Evolutionary conservation across 179 eudicot species (phyloP), one percentile per base, ranked within the genome.

Genomic region (Spinacia oleracea): DNA sequence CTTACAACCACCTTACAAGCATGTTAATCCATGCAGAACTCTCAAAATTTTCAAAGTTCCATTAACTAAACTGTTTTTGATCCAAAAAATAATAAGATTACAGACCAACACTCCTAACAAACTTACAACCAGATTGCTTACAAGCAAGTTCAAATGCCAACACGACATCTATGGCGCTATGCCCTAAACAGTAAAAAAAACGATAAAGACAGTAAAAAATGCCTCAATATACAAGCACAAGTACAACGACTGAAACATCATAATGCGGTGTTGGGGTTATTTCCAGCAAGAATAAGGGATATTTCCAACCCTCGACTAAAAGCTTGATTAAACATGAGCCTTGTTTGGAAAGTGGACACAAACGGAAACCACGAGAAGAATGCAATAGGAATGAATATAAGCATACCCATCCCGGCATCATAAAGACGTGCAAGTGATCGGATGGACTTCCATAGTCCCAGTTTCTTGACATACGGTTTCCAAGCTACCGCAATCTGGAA

Each of bases 271-370:
- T 96, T 94, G 14, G 97, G 93, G 82, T 94, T 92, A 90, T 96
- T 96, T 79, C 97, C 98, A 34, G 98, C 95, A 80, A 96, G 97
- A 88, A 94, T 96, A 69, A 96, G 99, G 64, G 99, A 96, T 48
- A 96, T 96, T 70, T 96, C 99, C 80, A 94, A 86, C 48, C 99
- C 98, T 56, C 98, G 85, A 79, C 99, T 96, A 83, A 94, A 96
- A 0, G 99, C 99, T 85, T 96, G 99, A 86, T 96, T 94, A 90
- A 92, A 96, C 99, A 96, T 92, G 55, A 96, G 96, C 70, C 98
- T 88, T 32, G 99, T 94, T 88, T 96, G 99, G 89, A 96, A 96
- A 20, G 98, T 96, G 9, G 99, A 96, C 16, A 90, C 81, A 48
- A 96, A 94, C 0, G 99, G 99, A 79, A 96, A 94, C 99, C 99